Conservation (phyloP, 1,284 basidiomycete species). For the Marasmius oreades region DNA sequence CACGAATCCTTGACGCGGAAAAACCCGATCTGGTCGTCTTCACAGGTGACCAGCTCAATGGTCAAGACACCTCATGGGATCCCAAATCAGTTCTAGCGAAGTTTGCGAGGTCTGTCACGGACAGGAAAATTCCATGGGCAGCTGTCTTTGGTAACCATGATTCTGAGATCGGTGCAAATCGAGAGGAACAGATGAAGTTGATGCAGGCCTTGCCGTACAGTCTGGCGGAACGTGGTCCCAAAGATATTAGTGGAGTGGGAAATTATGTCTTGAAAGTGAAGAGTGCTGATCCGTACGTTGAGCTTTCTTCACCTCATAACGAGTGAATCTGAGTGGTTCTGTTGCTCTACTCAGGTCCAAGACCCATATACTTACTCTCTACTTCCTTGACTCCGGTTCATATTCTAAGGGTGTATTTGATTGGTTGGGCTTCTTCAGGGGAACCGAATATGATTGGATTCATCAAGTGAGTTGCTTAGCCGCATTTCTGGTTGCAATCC, state of each 20-base stretch:
- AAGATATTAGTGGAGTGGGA: constrained; percentile 79
- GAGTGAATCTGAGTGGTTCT: constrained; percentile 9
- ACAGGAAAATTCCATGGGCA: constrained; percentile 82
- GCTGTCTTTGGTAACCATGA: constrained; percentile 95
- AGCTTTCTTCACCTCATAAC: constrained; percentile 8
- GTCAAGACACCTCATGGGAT: constrained; percentile 88
- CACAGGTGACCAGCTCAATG: constrained; percentile 83
- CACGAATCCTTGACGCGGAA: constrained; percentile 72
- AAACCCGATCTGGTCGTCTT: constrained; percentile 90
- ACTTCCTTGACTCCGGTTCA: constrained; percentile 89
- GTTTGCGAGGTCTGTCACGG: constrained; percentile 76
- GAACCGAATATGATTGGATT: constrained; percentile 81
- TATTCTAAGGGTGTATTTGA: constrained; percentile 61
- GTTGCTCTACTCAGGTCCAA: constrained; percentile 65
- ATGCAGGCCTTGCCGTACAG: constrained; percentile 85
- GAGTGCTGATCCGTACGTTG: constrained; percentile 70
- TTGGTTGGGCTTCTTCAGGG: constrained; percentile 57
- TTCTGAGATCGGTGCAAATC: constrained; percentile 62
- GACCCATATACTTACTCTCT: constrained; percentile 84
- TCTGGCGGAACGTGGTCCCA: constrained; percentile 76
- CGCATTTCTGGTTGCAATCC: neutral
- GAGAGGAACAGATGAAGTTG: constrained; percentile 65
- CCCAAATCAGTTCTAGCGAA: constrained; percentile 83
- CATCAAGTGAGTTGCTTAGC: constrained; percentile 41
- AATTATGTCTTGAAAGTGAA: constrained; percentile 80